These are phyloP conservation scores for Ustilago esculenta DNA, from an alignment of 1,284 basidiomycete species.

Conservation along the genomic window DNA sequence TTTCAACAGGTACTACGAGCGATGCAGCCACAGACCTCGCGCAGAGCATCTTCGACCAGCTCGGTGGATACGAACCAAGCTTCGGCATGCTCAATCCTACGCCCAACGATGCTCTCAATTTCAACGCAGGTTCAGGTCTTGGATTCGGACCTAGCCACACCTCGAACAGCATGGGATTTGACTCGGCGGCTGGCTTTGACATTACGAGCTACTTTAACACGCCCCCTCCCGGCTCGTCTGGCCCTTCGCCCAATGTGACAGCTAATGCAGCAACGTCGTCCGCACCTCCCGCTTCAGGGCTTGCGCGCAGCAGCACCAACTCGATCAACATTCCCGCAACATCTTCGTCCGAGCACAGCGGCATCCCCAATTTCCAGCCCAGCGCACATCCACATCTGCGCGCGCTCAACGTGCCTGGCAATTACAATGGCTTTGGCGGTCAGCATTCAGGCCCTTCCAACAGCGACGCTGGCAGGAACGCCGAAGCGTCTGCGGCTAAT, in stretches of 20 bases:
- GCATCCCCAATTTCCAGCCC: slow-evolving; percentile 36
- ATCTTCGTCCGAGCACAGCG: slow-evolving; percentile 24
- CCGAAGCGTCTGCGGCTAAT: slow-evolving; percentile 1
- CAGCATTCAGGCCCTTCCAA: slow-evolving; percentile 2
- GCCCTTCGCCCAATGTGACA: slow-evolving; percentile 29
- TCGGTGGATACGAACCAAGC: slow-evolving; percentile 50
- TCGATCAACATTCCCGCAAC: slow-evolving; percentile 47
- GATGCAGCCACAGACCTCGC: slow-evolving; percentile 43
- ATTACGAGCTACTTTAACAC: slow-evolving; percentile 46
- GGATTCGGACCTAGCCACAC: slow-evolving; percentile 42
- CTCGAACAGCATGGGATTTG: slow-evolving; percentile 48
- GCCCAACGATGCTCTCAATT: slow-evolving; percentile 47
- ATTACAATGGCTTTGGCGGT: slow-evolving; percentile 17
- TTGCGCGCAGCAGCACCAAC: slow-evolving; percentile 19
- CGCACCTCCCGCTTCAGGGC: slow-evolving; percentile 4
- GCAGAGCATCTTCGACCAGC: slow-evolving; percentile 56
- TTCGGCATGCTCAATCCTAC: slow-evolving; percentile 52
- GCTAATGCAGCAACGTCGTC: slow-evolving; percentile 9
- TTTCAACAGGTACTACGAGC: slow-evolving; percentile 35
- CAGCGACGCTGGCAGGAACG: not conserved
- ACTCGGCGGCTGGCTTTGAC: slow-evolving; percentile 46
- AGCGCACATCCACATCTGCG: slow-evolving; percentile 44
- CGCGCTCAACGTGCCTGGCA: slow-evolving; percentile 27
- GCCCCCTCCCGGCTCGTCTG: slow-evolving; percentile 27
- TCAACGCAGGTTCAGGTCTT: slow-evolving; percentile 25